Percentiles rank a stretch among this genome's conserved stretches.
These are phyloP conservation scores for Exophiala aquamarina DNA, from an alignment of 2,329 filamentous ascomycete species.

Conservation along the genomic window DNA sequence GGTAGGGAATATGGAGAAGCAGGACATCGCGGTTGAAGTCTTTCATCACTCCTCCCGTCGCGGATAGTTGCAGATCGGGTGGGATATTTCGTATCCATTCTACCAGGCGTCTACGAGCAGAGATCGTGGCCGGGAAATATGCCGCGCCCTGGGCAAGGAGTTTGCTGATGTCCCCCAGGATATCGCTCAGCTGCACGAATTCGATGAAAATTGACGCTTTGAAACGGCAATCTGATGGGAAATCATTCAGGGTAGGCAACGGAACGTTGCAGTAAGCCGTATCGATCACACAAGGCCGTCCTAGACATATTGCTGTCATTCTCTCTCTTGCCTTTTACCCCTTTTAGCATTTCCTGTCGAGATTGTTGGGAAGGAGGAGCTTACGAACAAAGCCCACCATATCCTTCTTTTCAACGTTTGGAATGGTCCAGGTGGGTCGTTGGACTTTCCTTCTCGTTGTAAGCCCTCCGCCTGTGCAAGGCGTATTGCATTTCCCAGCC, in stretches of 20 bases:
- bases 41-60: slow-evolving; percentile 30
- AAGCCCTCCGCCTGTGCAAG: too few species aligned
- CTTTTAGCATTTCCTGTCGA: too few species aligned
- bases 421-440: too few species aligned
- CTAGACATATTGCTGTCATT: slow-evolving; percentile 44
- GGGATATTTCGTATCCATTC: slow-evolving; percentile 38
- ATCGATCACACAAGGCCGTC: slow-evolving; percentile 45
- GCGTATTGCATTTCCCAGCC: too few species aligned
- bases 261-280: slow-evolving; percentile 43
- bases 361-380: too few species aligned
- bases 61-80: slow-evolving; percentile 35
- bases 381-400: too few species aligned
- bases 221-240: slow-evolving; percentile 32
- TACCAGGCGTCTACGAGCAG: slow-evolving; percentile 35
- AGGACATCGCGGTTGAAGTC: slow-evolving; percentile 43
- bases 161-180: slow-evolving; percentile 44
- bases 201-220: slow-evolving; percentile 43
- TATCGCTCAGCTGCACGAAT: slow-evolving; percentile 43
- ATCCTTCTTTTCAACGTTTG: too few species aligned
- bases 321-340: slow-evolving; percentile 35
- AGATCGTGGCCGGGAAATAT: slow-evolving; percentile 21
- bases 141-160: slow-evolving; percentile 32
- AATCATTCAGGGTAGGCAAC: slow-evolving; percentile 39
- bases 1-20: slow-evolving; percentile 43
- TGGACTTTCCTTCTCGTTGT: too few species aligned